Percentiles rank a stretch among this genome's conserved stretches.
Conservation (phyloP, 345 rosid species). For the Geranium brycei region DNA sequence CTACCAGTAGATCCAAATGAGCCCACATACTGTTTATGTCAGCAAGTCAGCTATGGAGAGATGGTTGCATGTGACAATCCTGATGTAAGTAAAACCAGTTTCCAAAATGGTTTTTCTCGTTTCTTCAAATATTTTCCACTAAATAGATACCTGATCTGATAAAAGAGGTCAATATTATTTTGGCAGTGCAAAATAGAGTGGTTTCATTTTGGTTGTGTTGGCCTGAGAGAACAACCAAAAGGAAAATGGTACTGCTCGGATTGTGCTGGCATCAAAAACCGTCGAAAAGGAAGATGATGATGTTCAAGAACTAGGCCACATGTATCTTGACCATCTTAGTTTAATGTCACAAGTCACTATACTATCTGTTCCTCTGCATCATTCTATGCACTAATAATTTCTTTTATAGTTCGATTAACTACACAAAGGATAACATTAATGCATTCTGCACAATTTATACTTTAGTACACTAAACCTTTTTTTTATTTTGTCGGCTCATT, state of each 20-base stretch:
- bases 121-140: neutral
- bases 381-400: too few species aligned
- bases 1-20: slow-evolving; percentile 22
- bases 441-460: too few species aligned
- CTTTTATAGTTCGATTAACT: too few species aligned
- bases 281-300: slow-evolving; percentile 47
- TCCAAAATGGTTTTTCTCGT: neutral
- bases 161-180: neutral
- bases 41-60: slow-evolving; percentile 27
- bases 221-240: slow-evolving; percentile 61
- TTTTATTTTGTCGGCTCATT: too few species aligned
- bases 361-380: too few species aligned
- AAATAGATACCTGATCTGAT: neutral
- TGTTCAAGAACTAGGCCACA: too few species aligned
- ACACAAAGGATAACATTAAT: too few species aligned
- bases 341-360: too few species aligned
- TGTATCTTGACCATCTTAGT: too few species aligned
- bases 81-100: slow-evolving; percentile 7
- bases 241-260: slow-evolving; percentile 79
- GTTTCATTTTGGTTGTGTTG: slow-evolving; percentile 27
- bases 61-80: slow-evolving; percentile 30
- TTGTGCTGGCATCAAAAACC: slow-evolving; percentile 46
- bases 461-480: too few species aligned
- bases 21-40: slow-evolving; percentile 24
- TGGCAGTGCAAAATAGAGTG: slow-evolving; percentile 27